Evolutionary conservation across 73 alveolate genomes (phyloP), one percentile per base, ranked within the genome.

Genomic region (Uronychia setigera): DNA sequence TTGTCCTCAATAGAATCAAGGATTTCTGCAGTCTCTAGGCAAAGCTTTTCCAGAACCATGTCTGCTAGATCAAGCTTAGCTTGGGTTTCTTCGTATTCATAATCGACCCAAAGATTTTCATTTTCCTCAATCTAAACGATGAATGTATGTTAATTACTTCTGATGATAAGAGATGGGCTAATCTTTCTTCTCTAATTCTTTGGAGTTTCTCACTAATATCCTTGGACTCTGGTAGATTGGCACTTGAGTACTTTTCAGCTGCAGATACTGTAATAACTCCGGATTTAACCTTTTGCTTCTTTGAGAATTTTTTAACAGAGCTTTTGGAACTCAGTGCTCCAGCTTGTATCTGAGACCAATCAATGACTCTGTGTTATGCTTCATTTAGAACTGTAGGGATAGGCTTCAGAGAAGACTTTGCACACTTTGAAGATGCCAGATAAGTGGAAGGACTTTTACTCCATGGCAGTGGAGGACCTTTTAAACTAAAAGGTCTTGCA

Each of bases 51-150:
- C 32, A 82, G 76, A 1, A 82, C 58, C 89, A 82, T 82, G 30
- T 82, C 89, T 60, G 89, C 89, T 29, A 82, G 35, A 82, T 82
- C 89, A 60, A 82, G 89, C 33, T 82, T 82, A 27, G 60, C 82
- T 32, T 82, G 89, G 30, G 89, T 82, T 82, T 82, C 89, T 74
- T 82, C 89, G 32, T 82, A 74, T 74, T 82, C 89, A 75, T 82
- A 82, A 35, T 82, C 89, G 0, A 82, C 74, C 89, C 89, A 82
- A 0, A 74, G 29, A 1, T 59, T 82, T 34, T 82, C 89, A 26
- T 14, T 27, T 31, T 82, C 89, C 25, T 74, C 78, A 9, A 82
- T 75, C n/a, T n/a, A n/a, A n/a, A n/a, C n/a, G n/a, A n/a, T n/a
- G n/a, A n/a, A n/a, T n/a, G n/a, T n/a, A n/a, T n/a, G n/a, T n/a